Percentiles rank a stretch among this genome's conserved stretches.
phyloP scores from a whole-genome alignment of 352 stramenopile genomes.

The Pythium diclinum region DNA sequence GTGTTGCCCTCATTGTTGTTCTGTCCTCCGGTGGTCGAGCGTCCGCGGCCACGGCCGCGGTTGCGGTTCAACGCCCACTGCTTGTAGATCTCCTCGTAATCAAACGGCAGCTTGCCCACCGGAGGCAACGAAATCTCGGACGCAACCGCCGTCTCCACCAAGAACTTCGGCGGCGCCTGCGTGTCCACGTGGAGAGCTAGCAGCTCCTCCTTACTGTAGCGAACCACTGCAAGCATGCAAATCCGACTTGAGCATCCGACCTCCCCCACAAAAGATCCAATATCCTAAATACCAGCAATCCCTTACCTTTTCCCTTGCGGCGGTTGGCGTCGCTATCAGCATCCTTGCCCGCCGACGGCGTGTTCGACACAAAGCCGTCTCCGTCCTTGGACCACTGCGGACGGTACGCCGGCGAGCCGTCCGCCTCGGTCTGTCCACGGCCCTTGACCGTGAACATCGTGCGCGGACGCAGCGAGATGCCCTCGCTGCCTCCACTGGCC shows the following conservation, averaged over 20 bases:
- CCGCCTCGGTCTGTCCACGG: conserved; percentile 64
- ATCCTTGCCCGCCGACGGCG: conserved; percentile 27
- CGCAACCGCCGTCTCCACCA: conserved; percentile 60
- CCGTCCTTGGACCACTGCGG: conserved; percentile 86
- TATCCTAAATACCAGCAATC: not conserved
- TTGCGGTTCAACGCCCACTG: conserved; percentile 83
- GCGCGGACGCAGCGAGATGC: conserved; percentile 76
- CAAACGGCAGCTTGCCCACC: conserved; percentile 72
- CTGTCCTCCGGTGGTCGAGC: conserved; percentile 36
- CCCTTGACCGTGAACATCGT: conserved; percentile 90
- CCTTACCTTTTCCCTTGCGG: conserved; percentile 74
- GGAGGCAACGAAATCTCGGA: conserved; percentile 66
- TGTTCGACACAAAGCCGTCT: conserved; percentile 73
- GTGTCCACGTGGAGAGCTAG: conserved; percentile 68
- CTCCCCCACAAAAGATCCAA: not conserved
- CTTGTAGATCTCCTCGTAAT: conserved; percentile 88
- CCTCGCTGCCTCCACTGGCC: conserved; percentile 16
- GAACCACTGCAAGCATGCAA: conserved; percentile 39
- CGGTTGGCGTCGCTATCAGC: conserved; percentile 31
- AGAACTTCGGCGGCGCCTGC: conserved; percentile 43
- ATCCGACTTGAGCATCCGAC: not conserved
- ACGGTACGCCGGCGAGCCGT: conserved; percentile 59
- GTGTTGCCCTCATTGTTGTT: conserved; percentile 23
- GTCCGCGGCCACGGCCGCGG: conserved; percentile 65
- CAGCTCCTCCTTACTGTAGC: conserved; percentile 80